Conservation (phyloP, 768 basidiomycete species). For the Leccinellum rugosiceps region DNA sequence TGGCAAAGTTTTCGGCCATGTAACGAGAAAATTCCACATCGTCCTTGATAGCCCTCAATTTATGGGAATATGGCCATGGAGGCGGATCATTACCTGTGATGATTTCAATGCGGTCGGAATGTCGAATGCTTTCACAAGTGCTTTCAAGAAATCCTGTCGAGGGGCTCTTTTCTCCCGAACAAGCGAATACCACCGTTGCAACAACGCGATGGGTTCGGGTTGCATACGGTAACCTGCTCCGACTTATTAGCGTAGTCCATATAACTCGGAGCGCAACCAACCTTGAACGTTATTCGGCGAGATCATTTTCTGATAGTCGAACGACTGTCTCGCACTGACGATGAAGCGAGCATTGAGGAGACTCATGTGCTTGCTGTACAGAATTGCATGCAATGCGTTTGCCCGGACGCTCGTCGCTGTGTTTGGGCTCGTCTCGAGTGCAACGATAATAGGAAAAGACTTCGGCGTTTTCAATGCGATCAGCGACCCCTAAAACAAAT, state of each 20-base stretch:
- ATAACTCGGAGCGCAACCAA: conserved; percentile 22
- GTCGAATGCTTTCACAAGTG: conserved; percentile 80
- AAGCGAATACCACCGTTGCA: conserved; percentile 89
- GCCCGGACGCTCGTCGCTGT: conserved; percentile 66
- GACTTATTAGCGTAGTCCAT: not conserved
- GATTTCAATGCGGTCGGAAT: conserved; percentile 56
- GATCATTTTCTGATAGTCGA: conserved; percentile 74
- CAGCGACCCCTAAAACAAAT: not conserved
- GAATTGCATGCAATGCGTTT: conserved; percentile 69
- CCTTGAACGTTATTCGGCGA: conserved; percentile 50
- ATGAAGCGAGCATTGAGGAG: conserved; percentile 84
- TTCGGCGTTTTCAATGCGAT: conserved; percentile 28
- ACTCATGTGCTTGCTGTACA: conserved; percentile 88
- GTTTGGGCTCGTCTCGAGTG: conserved; percentile 83
- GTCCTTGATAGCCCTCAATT: conserved; percentile 42
- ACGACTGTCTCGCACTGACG: conserved; percentile 77
- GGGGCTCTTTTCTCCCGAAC: conserved; percentile 87
- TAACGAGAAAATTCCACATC: conserved; percentile 87
- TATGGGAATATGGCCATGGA: too few relatives aligned
- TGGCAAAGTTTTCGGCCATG: conserved; percentile 91
- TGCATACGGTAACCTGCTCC: conserved; percentile 61
- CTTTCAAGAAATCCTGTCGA: conserved; percentile 83
- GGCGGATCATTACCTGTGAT: conserved; percentile 45
- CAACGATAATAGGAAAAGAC: conserved; percentile 90
- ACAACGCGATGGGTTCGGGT: conserved; percentile 64